phyloP scores from a whole-genome alignment of 352 stramenopile species.

The Globisporangium splendens region DNA sequence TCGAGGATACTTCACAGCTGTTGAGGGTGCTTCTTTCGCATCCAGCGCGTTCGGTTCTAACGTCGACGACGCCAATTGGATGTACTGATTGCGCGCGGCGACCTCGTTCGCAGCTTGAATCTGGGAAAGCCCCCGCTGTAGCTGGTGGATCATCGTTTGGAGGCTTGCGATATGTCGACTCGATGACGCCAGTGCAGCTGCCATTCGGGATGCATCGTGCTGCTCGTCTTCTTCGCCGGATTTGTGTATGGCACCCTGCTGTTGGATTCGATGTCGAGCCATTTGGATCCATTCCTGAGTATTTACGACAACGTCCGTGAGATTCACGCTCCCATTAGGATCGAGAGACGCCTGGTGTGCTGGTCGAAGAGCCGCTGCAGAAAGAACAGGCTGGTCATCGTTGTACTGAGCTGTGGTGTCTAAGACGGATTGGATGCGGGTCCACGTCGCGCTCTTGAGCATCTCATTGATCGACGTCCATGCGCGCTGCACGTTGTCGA shows the following conservation, averaged over 20 bases:
- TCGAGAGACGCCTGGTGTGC: constrained; percentile 14
- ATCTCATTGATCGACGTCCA: constrained; percentile 30
- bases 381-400: constrained; percentile 30
- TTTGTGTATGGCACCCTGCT: no score
- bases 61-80: constrained; percentile 24
- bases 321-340: constrained; percentile 15
- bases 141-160: constrained; percentile 27
- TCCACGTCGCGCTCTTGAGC: constrained; percentile 16
- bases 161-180: constrained; percentile 28
- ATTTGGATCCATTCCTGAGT: constrained; percentile 32
- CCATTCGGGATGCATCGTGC: constrained; percentile 13
- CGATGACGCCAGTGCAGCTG: constrained; percentile 15
- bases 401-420: constrained; percentile 31
- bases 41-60: background rate
- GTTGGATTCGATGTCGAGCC: constrained; percentile 18
- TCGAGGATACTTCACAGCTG: constrained; percentile 5
- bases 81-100: constrained; percentile 27
- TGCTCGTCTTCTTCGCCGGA: constrained; percentile 15
- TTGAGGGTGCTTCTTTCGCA: constrained; percentile 3
- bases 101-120: constrained; percentile 35
- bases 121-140: constrained; percentile 26
- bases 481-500: constrained; percentile 18
- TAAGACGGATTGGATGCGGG: constrained; percentile 22
- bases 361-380: constrained; percentile 18
- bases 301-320: constrained; percentile 31